phyloP scores from a whole-genome alignment of 2,329 filamentous ascomycete species.

The Ceratocystis lukuohia region DNA sequence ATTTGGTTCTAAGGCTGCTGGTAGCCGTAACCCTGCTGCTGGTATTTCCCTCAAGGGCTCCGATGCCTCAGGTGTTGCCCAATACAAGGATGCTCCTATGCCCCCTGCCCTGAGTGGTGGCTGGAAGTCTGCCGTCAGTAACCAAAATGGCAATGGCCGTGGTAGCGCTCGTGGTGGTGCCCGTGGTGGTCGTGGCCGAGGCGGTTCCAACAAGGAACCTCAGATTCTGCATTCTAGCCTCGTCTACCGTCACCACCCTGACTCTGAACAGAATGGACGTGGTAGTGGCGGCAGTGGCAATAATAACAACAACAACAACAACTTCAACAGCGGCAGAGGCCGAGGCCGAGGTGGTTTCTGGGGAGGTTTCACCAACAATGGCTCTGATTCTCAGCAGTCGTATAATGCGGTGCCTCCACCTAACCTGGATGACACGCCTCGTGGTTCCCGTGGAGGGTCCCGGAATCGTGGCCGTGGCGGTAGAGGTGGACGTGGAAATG shows the following conservation, averaged over 20 bases:
- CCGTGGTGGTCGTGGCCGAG: slow-evolving; percentile 21
- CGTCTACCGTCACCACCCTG: slow-evolving; percentile 18
- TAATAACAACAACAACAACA: slow-evolving; percentile 24
- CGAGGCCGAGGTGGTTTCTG: slow-evolving; percentile 24
- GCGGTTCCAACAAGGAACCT: slow-evolving; percentile 23
- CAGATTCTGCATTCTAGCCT: slow-evolving; percentile 15
- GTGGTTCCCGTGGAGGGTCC: slow-evolving; percentile 26
- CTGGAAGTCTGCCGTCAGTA: slow-evolving; percentile 31
- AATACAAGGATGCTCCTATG: slow-evolving; percentile 45
- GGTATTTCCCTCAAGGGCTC: slow-evolving; percentile 24
- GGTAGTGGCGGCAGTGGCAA: slow-evolving; percentile 20
- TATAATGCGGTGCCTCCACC: slow-evolving; percentile 49
- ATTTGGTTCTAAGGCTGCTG: slow-evolving; percentile 46
- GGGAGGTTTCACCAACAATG: slow-evolving; percentile 9
- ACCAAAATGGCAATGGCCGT: slow-evolving; percentile 11
- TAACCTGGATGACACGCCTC: slow-evolving; percentile 36
- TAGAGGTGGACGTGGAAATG: slow-evolving; percentile 26
- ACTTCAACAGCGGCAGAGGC: slow-evolving; percentile 19
- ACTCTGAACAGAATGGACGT: slow-evolving; percentile 18
- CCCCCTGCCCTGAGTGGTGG: slow-evolving; percentile 42
- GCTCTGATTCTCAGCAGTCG: slow-evolving; percentile 12
- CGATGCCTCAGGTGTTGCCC: slow-evolving; percentile 45
- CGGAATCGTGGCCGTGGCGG: slow-evolving; percentile 28
- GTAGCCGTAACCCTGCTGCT: slow-evolving; percentile 20
- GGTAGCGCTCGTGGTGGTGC: slow-evolving; percentile 21